These are phyloP conservation scores for Cicer chorassanicum DNA, from an alignment of 306 rosid species.

Conservation along the genomic window DNA sequence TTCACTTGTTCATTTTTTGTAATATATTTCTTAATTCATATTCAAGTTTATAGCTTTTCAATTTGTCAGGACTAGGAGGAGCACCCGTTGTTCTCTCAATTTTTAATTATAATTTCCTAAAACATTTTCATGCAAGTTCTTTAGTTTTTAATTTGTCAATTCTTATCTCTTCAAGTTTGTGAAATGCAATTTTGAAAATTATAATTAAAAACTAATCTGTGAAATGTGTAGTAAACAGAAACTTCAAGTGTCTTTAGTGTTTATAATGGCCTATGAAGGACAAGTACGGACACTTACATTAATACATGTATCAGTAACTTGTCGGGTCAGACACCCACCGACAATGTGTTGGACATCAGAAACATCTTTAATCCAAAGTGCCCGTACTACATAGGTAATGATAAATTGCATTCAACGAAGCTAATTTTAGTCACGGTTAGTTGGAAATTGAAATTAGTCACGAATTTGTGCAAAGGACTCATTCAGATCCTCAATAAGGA, in stretches of 20 bases:
- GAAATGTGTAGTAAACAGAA: constrained; percentile 2
- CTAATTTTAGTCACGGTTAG: constrained; percentile 3
- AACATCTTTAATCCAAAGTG: too few species aligned
- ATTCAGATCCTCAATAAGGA: too few species aligned
- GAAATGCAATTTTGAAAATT: background rate
- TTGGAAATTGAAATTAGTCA: background rate
- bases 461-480: too few species aligned
- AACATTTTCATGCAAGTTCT: background rate
- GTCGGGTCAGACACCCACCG: too few species aligned
- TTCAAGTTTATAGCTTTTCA: background rate
- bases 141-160: background rate
- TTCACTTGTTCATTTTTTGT: too few species aligned
- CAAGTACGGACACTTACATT: too few species aligned
- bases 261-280: too few species aligned
- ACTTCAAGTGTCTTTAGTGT: background rate
- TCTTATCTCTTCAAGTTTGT: background rate
- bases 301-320: too few species aligned
- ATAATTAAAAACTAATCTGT: constrained; percentile 7
- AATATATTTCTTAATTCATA: background rate
- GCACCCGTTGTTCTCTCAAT: background rate
- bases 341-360: too few species aligned
- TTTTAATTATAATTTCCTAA: background rate
- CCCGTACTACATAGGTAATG: too few species aligned
- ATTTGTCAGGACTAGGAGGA: background rate
- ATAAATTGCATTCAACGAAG: background rate